Evolutionary conservation across 2,329 filamentous ascomycete genomes (phyloP).

Genomic region (Cladosporium velox): DNA sequence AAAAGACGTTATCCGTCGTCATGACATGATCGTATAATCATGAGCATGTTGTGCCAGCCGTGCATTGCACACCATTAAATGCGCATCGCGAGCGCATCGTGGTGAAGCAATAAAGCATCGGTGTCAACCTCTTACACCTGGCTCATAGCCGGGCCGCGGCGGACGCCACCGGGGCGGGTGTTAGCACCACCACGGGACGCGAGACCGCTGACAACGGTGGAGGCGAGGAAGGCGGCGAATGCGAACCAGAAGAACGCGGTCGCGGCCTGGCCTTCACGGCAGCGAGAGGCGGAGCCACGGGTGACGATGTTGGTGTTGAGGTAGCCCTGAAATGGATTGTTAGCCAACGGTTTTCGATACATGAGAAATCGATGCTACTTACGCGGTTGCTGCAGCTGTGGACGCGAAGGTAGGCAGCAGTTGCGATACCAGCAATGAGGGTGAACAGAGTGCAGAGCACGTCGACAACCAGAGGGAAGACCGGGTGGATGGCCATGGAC

Average conservation of each 20-base stretch:
- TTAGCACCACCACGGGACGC: slow-evolving; percentile 54
- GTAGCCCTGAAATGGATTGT: slow-evolving; percentile 37
- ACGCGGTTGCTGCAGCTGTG: slow-evolving; percentile 67
- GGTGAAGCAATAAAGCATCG: background rate
- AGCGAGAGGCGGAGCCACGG: slow-evolving; percentile 63
- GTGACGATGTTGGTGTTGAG: slow-evolving; percentile 44
- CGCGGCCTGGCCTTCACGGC: slow-evolving; percentile 73
- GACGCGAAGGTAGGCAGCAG: slow-evolving; percentile 68
- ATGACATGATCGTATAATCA: background rate
- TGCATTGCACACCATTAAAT: no score
- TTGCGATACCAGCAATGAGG: slow-evolving; percentile 69
- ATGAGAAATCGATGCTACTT: slow-evolving; percentile 37
- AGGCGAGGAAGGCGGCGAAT: slow-evolving; percentile 61
- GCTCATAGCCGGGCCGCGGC: slow-evolving; percentile 55
- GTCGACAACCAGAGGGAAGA: slow-evolving; percentile 60
- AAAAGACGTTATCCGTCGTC: slow-evolving; percentile 7
- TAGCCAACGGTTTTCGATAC: slow-evolving; percentile 6
- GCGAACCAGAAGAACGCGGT: slow-evolving; percentile 80
- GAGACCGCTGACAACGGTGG: slow-evolving; percentile 58
- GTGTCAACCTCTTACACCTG: slow-evolving; percentile 50
- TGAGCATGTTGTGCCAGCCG: background rate
- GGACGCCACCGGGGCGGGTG: slow-evolving; percentile 47
- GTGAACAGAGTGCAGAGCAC: slow-evolving; percentile 65
- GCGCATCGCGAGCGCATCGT: background rate
- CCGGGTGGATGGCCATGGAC: slow-evolving; percentile 51